Percentiles rank a stretch among this genome's conserved stretches.
phyloP scores from a whole-genome alignment of 2,329 filamentous ascomycete genomes.

The Drechslerella coelobrocha region DNA sequence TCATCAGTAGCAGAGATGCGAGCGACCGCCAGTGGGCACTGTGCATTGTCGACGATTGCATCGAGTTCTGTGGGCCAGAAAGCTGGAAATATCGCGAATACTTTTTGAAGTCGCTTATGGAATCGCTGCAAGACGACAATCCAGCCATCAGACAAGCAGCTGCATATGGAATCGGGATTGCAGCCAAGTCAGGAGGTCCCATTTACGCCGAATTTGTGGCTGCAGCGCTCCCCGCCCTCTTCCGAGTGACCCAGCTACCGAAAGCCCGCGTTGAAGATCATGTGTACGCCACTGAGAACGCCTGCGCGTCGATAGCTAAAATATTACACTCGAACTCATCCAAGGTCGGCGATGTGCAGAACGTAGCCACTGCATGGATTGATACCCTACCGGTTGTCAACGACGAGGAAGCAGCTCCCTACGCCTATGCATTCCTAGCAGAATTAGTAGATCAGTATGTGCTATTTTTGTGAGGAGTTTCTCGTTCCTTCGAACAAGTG shows the following conservation, averaged over 20 bases:
- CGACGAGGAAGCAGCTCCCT: slow-evolving; percentile 96
- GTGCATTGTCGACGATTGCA: slow-evolving; percentile 96
- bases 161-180: slow-evolving; percentile 93
- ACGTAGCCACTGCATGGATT: slow-evolving; percentile 83
- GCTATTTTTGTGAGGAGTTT: slow-evolving; percentile 47
- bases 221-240: slow-evolving; percentile 78
- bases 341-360: slow-evolving; percentile 76
- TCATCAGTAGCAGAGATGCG: slow-evolving; percentile 79
- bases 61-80: slow-evolving; percentile 92
- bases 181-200: slow-evolving; percentile 86
- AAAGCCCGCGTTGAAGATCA: slow-evolving; percentile 90
- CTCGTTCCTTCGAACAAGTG: slow-evolving; percentile 18
- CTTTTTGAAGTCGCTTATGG: slow-evolving; percentile 84
- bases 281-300: slow-evolving; percentile 96
- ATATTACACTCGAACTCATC: slow-evolving; percentile 87
- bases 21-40: slow-evolving; percentile 98
- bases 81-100: slow-evolving; percentile 85
- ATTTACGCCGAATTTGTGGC: slow-evolving; percentile 88
- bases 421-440: slow-evolving; percentile 89
- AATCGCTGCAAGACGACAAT: slow-evolving; percentile 82
- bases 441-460: slow-evolving; percentile 89
- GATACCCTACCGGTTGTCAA: slow-evolving; percentile 89
- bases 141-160: slow-evolving; percentile 94
- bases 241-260: slow-evolving; percentile 80
- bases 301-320: slow-evolving; percentile 94